Percentiles rank a stretch among this genome's conserved stretches.
Evolutionary conservation across 768 basidiomycete genomes (phyloP).

Genomic region (Chiua virens): DNA sequence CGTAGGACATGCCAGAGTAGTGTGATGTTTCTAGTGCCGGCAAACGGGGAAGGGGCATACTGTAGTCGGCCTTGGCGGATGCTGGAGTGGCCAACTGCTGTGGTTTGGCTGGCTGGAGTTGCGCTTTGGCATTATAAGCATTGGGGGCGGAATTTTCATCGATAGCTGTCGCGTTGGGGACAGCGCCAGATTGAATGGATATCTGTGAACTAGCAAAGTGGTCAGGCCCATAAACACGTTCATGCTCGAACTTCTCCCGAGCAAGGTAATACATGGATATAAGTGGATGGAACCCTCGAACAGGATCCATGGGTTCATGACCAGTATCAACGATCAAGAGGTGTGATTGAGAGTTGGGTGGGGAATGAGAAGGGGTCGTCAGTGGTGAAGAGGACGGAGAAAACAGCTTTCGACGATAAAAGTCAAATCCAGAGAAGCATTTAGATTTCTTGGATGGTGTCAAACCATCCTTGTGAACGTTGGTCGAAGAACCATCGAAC

Average conservation of each 20-base stretch:
- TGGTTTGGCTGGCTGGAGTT: constrained; percentile 29
- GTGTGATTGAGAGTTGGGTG: constrained; percentile 58
- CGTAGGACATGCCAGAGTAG: constrained; percentile 81
- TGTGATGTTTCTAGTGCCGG: constrained; percentile 82
- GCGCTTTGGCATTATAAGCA: constrained; percentile 26
- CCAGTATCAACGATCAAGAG: constrained; percentile 49
- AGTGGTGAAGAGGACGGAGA: constrained; percentile 50
- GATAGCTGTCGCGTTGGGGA: constrained; percentile 13
- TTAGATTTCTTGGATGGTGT: constrained; percentile 63
- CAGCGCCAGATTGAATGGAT: constrained; percentile 44
- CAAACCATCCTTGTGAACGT: constrained; percentile 41
- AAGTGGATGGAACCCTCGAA: constrained; percentile 90
- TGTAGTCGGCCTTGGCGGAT: constrained; percentile 65
- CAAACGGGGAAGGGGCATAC: constrained; percentile 77
- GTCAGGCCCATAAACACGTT: constrained; percentile 89
- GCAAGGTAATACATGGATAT: constrained; percentile 97
- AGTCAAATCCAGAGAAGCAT: constrained; percentile 95
- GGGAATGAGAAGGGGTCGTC: constrained; percentile 56
- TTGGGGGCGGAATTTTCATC: constrained; percentile 22
- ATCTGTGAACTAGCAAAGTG: constrained; percentile 93
- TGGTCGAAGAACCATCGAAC: constrained; percentile 47
- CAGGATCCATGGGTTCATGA: constrained; percentile 72
- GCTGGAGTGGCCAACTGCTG: constrained; percentile 21
- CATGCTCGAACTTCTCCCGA: constrained; percentile 92
- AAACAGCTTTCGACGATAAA: constrained; percentile 88